Evolutionary conservation across 768 basidiomycete species (phyloP).

Genomic region (Suillus bovinus): DNA sequence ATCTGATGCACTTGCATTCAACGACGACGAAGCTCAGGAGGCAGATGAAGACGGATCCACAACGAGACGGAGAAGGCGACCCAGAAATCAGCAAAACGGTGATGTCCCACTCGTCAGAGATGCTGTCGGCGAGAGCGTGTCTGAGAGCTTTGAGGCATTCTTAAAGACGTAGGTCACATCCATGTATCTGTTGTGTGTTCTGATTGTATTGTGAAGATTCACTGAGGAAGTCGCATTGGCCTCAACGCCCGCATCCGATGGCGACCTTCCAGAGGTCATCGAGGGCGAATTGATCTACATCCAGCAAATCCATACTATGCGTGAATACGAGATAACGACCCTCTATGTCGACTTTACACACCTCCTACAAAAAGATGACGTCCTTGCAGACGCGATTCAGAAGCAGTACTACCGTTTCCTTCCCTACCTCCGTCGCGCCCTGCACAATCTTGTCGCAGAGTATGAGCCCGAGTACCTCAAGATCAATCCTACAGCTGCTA

Average conservation of each 20-base stretch:
- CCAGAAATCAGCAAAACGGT: slow-evolving; percentile 43
- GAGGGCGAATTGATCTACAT: slow-evolving; percentile 80
- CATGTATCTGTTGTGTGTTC: not conserved
- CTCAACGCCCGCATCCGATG: slow-evolving; percentile 81
- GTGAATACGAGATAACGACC: slow-evolving; percentile 90
- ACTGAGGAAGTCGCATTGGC: slow-evolving; percentile 79
- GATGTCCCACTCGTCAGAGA: slow-evolving; percentile 90
- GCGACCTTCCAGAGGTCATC: slow-evolving; percentile 49
- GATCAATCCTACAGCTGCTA: slow-evolving; percentile 86
- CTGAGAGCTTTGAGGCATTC: slow-evolving; percentile 89
- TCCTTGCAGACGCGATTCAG: slow-evolving; percentile 90
- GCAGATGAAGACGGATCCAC: slow-evolving; percentile 40
- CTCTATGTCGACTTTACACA: slow-evolving; percentile 97
- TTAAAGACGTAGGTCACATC: slow-evolving; percentile 72
- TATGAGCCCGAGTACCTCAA: slow-evolving; percentile 95
- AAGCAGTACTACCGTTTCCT: slow-evolving; percentile 97
- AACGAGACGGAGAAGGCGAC: slow-evolving; percentile 48
- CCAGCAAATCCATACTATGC: slow-evolving; percentile 94
- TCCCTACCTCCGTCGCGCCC: slow-evolving; percentile 88
- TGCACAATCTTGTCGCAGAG: slow-evolving; percentile 85
- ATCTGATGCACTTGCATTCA: slow-evolving; percentile 55
- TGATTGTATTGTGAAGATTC: slow-evolving; percentile 50
- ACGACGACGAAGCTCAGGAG: slow-evolving; percentile 49
- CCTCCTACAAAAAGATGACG: slow-evolving; percentile 86
- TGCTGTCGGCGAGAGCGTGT: slow-evolving; percentile 93